phyloP scores from a whole-genome alignment of 805 yeast genomes.

The Pichia exigua region DNA sequence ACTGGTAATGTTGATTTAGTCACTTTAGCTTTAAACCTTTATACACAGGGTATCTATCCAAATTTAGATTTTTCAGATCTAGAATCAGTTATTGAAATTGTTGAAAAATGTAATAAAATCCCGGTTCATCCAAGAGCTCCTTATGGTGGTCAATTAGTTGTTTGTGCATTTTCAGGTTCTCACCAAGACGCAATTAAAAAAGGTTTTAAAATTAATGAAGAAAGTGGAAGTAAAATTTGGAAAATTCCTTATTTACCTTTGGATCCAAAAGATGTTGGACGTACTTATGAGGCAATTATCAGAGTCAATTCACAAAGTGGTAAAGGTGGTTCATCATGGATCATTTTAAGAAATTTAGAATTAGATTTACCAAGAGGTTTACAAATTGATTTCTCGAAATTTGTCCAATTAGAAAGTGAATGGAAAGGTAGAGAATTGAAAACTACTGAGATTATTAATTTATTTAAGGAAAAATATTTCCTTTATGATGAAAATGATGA shows the following conservation, averaged over 20 bases:
- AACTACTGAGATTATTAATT: slow-evolving; percentile 51
- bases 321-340: slow-evolving; percentile 88
- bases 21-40: slow-evolving; percentile 67
- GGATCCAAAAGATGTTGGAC: slow-evolving; percentile 79
- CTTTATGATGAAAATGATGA: slow-evolving; percentile 23
- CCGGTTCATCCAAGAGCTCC: slow-evolving; percentile 77
- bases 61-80: slow-evolving; percentile 65
- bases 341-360: slow-evolving; percentile 65
- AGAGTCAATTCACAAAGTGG: slow-evolving; percentile 86
- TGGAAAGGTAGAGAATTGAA: slow-evolving; percentile 62
- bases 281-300: slow-evolving; percentile 87
- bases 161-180: slow-evolving; percentile 79
- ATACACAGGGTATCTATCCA: slow-evolving; percentile 73
- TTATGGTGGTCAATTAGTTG: slow-evolving; percentile 75
- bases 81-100: slow-evolving; percentile 57
- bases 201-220: slow-evolving; percentile 52
- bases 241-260: slow-evolving; percentile 74
- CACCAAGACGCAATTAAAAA: slow-evolving; percentile 86
- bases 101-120: slow-evolving; percentile 73
- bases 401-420: slow-evolving; percentile 67
- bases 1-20: slow-evolving; percentile 82
- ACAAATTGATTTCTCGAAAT: slow-evolving; percentile 66
- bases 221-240: slow-evolving; percentile 39
- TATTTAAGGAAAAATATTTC: slow-evolving; percentile 54
- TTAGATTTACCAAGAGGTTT: slow-evolving; percentile 75